These are phyloP conservation scores for Pseudopyrenochaeta lycopersici DNA, from an alignment of 2,329 filamentous ascomycete species.

Conservation along the genomic window DNA sequence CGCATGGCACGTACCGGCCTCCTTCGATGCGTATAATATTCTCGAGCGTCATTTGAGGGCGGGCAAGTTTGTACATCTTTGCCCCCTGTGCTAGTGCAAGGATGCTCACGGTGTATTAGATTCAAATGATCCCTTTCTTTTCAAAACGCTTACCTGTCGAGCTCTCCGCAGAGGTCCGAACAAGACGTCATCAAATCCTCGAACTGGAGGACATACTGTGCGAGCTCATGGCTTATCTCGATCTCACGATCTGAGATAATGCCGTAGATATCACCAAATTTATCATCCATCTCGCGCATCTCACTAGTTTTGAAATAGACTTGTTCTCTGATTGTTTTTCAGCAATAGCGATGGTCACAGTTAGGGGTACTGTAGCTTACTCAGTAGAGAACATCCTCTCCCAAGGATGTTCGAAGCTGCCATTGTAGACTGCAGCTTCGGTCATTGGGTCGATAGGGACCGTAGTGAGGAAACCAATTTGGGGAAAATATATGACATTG, in stretches of 20 bases:
- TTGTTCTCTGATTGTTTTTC: conserved; percentile 52
- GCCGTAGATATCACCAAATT: conserved; percentile 85
- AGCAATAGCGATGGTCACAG: not conserved
- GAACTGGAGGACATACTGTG: conserved; percentile 73
- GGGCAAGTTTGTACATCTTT: conserved; percentile 73
- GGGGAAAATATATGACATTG: conserved; percentile 90
- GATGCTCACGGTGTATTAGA: conserved; percentile 60
- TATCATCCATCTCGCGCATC: conserved; percentile 81
- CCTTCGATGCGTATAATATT: conserved; percentile 77
- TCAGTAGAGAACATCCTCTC: conserved; percentile 78
- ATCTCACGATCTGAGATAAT: conserved; percentile 91
- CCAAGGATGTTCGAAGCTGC: conserved; percentile 71
- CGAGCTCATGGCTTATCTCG: conserved; percentile 82
- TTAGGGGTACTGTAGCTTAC: conserved; percentile 11
- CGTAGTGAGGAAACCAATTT: conserved; percentile 87
- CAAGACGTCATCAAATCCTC: conserved; percentile 71
- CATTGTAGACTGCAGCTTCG: conserved; percentile 70
- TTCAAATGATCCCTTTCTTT: not conserved
- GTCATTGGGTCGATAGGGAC: conserved; percentile 70
- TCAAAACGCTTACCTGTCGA: conserved; percentile 67
- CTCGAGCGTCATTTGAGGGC: conserved; percentile 73
- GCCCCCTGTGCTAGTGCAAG: conserved; percentile 83
- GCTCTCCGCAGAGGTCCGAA: conserved; percentile 85
- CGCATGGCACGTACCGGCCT: conserved; percentile 66
- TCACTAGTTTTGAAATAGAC: conserved; percentile 87